Evolutionary conservation across 805 yeast species (phyloP), one percentile per base, ranked within the genome.

Genomic region (Monosporozyma siamensis): DNA sequence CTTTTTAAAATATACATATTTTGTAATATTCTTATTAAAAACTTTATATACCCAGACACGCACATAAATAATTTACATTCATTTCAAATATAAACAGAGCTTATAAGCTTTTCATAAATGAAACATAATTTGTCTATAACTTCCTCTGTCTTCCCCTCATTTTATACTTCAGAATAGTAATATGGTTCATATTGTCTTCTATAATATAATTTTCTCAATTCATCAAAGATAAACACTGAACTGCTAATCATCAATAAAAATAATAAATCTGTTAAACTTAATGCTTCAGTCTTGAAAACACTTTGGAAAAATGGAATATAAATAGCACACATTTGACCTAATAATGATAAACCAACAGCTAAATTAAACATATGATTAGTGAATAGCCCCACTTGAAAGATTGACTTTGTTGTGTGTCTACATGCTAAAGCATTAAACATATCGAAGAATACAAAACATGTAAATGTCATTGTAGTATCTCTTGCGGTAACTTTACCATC

Each of bases 401-500:
- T 75, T 2, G 95, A 83, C 59, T 86, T 89, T 36, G 86, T 72
- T 45, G 82, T 74, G 49, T 94, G 95, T 56, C 97, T 85, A 64
- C 97, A 90, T 12, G 95, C 71, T 50, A 92, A 69, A 0, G 99
- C 99, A 64, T 89, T 92, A 69, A 92, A 92, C 94, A 92, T 84
- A 64, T 92, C 99, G 57, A 80, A 92, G 44, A 90, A 70, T 9
- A 92, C 98, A 66, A 92, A 92, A 60, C 97, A 86, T 0, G 97
- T 92, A 59, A 92, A 92, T 0, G 98, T 90, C 98, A 92, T 92
- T 1, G 99, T 92, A 17, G 98, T 92, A 61, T 92, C 98, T 65
- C 98, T 82, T 11, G 90, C 81, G 2, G 97, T 88, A 44, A 90
- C 80, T 47, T 74, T 75, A 23, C 78, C 75, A 53, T 86, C 95